These are phyloP conservation scores for Hypoxylon intermedium DNA, from an alignment of 495 filamentous ascomycete genomes.

Conservation along the genomic window DNA sequence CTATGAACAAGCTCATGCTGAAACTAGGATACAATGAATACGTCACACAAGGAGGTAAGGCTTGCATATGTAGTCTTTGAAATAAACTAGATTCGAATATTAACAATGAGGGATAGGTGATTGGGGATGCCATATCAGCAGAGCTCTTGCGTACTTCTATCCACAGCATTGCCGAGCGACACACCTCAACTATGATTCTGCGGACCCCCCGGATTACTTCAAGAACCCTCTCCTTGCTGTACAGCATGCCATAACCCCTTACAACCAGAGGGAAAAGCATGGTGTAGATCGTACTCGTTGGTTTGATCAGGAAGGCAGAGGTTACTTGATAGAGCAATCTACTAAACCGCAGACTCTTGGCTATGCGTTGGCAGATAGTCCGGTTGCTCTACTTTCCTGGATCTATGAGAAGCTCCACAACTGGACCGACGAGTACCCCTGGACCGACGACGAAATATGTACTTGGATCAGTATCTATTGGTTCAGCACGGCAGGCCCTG, in stretches of 20 bases:
- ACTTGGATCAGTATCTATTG: slow-evolving; percentile 71
- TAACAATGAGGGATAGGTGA: slow-evolving; percentile 55
- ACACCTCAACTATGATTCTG: slow-evolving; percentile 68
- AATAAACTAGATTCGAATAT: not conserved
- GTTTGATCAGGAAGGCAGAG: slow-evolving; percentile 61
- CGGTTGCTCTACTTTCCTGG: slow-evolving; percentile 68
- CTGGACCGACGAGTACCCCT: slow-evolving; percentile 70
- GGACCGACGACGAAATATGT: slow-evolving; percentile 72
- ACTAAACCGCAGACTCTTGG: slow-evolving; percentile 72
- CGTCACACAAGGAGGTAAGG: slow-evolving; percentile 54
- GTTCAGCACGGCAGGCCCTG: slow-evolving; percentile 64
- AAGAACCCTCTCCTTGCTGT: slow-evolving; percentile 53
- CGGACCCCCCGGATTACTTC: slow-evolving; percentile 44
- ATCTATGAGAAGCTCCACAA: slow-evolving; percentile 74
- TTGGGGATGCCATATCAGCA: slow-evolving; percentile 70
- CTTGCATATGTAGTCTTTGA: slow-evolving; percentile 18
- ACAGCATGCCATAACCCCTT: slow-evolving; percentile 51
- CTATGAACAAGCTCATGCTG: slow-evolving; percentile 69
- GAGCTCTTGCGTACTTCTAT: slow-evolving; percentile 62
- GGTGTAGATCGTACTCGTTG: slow-evolving; percentile 57
- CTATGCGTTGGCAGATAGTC: slow-evolving; percentile 64
- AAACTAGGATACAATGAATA: slow-evolving; percentile 70
- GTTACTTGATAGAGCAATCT: slow-evolving; percentile 62
- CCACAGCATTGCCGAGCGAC: slow-evolving; percentile 63
- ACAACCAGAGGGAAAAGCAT: slow-evolving; percentile 45